These are phyloP conservation scores for Flueggea neowawraea DNA, from an alignment of 441 rosid genomes.

Conservation along the genomic window DNA sequence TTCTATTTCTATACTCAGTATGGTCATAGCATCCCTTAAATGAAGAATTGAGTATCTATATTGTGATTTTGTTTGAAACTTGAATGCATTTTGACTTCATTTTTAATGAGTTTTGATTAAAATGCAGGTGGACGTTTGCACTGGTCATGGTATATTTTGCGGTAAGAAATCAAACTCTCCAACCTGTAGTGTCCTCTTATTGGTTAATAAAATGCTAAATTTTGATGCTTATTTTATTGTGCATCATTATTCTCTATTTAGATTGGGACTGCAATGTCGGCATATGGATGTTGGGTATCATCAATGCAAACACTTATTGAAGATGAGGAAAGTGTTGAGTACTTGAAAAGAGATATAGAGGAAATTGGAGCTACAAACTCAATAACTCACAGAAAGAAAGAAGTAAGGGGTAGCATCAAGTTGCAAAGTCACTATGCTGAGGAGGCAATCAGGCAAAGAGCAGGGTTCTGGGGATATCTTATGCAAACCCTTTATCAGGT, in stretches of 20 bases:
- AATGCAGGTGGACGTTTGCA: conserved; percentile 80
- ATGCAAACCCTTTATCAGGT: conserved; percentile 81
- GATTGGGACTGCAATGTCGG: conserved; percentile 65
- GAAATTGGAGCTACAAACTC: conserved; percentile 13
- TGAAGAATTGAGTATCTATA: background rate
- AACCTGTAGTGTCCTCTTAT: background rate
- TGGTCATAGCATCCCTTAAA: background rate
- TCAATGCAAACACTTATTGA: conserved; percentile 14
- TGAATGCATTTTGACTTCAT: background rate
- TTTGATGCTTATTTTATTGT: background rate
- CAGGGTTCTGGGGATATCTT: conserved; percentile 71
- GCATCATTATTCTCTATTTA: conserved; percentile 11
- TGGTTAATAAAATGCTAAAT: background rate
- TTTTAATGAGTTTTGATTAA: conserved; percentile 1
- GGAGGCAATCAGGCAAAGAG: conserved; percentile 40
- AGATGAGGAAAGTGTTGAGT: conserved; percentile 20
- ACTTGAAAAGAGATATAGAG: conserved; percentile 28
- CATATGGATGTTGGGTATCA: conserved; percentile 66
- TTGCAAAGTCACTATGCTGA: conserved; percentile 34
- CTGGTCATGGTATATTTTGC: conserved; percentile 73
- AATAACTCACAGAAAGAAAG: conserved; percentile 13
- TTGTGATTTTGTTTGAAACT: background rate
- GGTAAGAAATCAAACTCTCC: conserved; percentile 35
- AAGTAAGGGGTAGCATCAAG: conserved; percentile 19
- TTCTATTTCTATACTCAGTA: conserved; percentile 45